Conservation (phyloP, 139 green algal species). For the Closterium sp. region DNA sequence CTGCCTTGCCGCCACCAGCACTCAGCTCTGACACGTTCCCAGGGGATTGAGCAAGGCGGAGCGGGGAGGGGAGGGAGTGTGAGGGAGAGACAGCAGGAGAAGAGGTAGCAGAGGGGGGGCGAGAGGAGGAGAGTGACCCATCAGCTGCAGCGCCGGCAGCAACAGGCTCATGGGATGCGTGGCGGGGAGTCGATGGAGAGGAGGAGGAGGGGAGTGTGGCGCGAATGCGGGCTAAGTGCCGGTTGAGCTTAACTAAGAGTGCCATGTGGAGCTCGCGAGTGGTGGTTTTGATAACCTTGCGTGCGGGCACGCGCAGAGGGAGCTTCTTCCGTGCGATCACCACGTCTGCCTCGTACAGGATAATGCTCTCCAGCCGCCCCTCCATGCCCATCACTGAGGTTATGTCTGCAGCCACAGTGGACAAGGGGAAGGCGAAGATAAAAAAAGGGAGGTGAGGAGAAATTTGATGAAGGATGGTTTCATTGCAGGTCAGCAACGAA, state of each 20-base stretch:
- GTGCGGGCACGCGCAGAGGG: conserved; percentile 7
- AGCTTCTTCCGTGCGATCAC: background rate
- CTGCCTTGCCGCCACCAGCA: background rate
- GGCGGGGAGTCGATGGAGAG: background rate
- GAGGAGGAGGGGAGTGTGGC: background rate
- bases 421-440: background rate
- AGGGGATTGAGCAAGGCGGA: background rate
- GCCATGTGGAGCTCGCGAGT: conserved; percentile 40
- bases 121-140: background rate
- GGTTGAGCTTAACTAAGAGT: conserved; percentile 45
- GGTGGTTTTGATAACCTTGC: conserved; percentile 15
- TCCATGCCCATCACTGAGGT: conserved; percentile 31
- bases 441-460: background rate
- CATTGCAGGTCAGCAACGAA: too few relatives aligned
- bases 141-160: background rate
- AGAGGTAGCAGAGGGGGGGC: background rate
- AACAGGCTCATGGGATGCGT: background rate
- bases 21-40: background rate
- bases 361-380: conserved; percentile 40
- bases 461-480: background rate
- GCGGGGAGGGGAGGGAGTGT: background rate
- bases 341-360: conserved; percentile 2
- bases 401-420: conserved; percentile 21
- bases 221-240: background rate
- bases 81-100: background rate